Evolutionary conservation across 306 rosid genomes (phyloP).

Genomic region (Begonia loranthoides): DNA sequence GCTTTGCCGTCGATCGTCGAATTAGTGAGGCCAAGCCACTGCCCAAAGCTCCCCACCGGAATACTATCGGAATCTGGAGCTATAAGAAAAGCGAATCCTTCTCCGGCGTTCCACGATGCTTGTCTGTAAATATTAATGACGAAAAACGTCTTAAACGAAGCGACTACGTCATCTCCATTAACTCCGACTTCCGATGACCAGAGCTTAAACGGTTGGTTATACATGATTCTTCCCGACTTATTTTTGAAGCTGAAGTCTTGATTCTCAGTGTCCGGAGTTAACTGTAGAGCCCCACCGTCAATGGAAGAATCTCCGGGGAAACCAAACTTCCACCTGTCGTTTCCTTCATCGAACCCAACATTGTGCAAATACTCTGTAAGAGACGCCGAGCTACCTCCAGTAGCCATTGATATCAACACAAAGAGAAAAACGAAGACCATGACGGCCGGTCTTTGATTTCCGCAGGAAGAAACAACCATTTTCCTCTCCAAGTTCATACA

Average conservation of each 20-base stretch:
- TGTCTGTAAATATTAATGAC: constrained; percentile 17
- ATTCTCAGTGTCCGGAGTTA: constrained; percentile 21
- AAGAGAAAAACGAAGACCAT: too few species aligned
- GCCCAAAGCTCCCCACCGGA: constrained; percentile 22
- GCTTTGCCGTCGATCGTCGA: constrained; percentile 13
- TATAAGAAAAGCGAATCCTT: constrained; percentile 35
- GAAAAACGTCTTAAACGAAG: constrained; percentile 31
- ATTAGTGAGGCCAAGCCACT: constrained; percentile 42
- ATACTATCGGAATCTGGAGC: constrained; percentile 13
- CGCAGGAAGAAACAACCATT: too few species aligned
- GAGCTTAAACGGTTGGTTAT: constrained; percentile 18
- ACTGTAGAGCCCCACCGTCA: constrained; percentile 16
- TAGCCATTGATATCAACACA: too few species aligned
- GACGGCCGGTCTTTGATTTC: too few species aligned
- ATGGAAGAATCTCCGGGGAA: constrained; percentile 8
- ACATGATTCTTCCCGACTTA: constrained; percentile 30
- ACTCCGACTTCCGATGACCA: constrained; percentile 16
- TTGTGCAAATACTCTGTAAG: too few species aligned
- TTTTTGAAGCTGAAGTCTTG: not conserved
- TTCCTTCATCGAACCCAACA: too few species aligned
- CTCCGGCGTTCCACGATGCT: constrained; percentile 14
- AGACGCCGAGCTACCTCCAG: too few species aligned
- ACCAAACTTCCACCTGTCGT: rapidly evolving
- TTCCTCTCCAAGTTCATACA: too few species aligned
- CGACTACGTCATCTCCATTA: constrained; percentile 14